Evolutionary conservation across 208 protist species (phyloP).

Genomic region (Acanthamoeba quina): DNA sequence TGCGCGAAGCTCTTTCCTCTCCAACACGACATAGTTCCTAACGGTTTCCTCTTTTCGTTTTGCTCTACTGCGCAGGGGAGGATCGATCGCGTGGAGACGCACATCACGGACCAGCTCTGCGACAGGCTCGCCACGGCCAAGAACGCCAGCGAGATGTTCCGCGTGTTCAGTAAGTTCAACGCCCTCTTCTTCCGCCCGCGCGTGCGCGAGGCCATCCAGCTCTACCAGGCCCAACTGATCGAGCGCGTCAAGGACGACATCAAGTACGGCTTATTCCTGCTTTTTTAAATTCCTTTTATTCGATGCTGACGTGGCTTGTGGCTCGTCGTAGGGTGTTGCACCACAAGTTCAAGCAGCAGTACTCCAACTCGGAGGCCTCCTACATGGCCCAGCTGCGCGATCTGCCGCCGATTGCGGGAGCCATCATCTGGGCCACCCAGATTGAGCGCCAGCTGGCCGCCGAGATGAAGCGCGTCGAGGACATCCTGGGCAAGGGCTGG

Average conservation of each 20-base stretch:
- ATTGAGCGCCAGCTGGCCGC: slow-evolving; percentile 90
- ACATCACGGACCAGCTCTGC: slow-evolving; percentile 87
- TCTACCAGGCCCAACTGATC: slow-evolving; percentile 90
- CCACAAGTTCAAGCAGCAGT: slow-evolving; percentile 90
- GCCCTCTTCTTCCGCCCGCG: slow-evolving; percentile 89
- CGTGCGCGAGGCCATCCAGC: slow-evolving; percentile 88
- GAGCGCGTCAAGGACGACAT: slow-evolving; percentile 92
- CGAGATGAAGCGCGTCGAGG: slow-evolving; percentile 90
- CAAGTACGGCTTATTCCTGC: not conserved
- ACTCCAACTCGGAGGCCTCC: slow-evolving; percentile 86
- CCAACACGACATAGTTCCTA: not conserved
- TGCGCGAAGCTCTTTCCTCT: not conserved
- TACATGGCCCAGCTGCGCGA: slow-evolving; percentile 89
- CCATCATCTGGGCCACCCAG: slow-evolving; percentile 92
- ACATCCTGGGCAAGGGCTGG: slow-evolving; percentile 91
- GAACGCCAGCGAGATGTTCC: slow-evolving; percentile 93
- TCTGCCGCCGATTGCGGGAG: slow-evolving; percentile 89
- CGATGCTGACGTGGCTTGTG: not conserved
- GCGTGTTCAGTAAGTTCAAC: slow-evolving; percentile 93
- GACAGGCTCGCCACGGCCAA: slow-evolving; percentile 89
- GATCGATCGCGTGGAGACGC: slow-evolving; percentile 90
- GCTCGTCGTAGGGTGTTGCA: slow-evolving; percentile 82
- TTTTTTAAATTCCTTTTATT: not conserved
- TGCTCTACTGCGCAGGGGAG: not conserved
- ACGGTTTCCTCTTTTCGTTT: too few species aligned